Evolutionary conservation across 495 filamentous ascomycete genomes (phyloP).

Genomic region (Choiromyces venosus): DNA sequence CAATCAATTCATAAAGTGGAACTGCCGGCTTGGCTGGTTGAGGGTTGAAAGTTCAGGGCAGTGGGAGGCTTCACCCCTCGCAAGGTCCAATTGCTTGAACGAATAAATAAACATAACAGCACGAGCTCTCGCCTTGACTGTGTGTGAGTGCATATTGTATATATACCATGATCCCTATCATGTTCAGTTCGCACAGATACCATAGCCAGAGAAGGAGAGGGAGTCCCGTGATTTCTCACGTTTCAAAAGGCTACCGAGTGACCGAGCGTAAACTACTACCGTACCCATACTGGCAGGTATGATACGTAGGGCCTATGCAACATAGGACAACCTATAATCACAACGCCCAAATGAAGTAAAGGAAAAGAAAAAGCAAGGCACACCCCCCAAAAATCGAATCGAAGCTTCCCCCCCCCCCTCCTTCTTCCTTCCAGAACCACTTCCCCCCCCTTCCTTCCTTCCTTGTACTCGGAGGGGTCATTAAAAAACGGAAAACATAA

Average conservation of each 20-base stretch:
- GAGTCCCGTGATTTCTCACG: neutral
- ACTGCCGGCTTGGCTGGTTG: conserved; percentile 1
- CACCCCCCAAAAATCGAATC: no score
- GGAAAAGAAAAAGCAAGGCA: neutral
- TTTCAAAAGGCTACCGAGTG: neutral
- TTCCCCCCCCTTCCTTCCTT: no score
- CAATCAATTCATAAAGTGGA: neutral
- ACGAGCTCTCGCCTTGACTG: neutral
- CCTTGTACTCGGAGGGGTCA: no score
- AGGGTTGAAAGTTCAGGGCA: neutral
- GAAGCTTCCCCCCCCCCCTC: neutral
- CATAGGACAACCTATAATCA: neutral
- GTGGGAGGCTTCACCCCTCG: neutral
- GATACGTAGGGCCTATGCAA: no score
- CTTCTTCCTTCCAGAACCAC: neutral
- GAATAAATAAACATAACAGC: neutral
- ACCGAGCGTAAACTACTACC: neutral
- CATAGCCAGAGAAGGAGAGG: no score
- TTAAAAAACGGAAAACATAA: no score
- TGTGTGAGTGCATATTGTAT: no score
- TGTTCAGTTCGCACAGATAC: no score
- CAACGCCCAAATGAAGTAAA: neutral
- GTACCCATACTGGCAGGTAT: no score
- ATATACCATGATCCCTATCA: neutral
- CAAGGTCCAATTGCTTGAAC: neutral